Evolutionary conservation across 2,329 filamentous ascomycete species (phyloP).

Genomic region (Escovopsis sp.): DNA sequence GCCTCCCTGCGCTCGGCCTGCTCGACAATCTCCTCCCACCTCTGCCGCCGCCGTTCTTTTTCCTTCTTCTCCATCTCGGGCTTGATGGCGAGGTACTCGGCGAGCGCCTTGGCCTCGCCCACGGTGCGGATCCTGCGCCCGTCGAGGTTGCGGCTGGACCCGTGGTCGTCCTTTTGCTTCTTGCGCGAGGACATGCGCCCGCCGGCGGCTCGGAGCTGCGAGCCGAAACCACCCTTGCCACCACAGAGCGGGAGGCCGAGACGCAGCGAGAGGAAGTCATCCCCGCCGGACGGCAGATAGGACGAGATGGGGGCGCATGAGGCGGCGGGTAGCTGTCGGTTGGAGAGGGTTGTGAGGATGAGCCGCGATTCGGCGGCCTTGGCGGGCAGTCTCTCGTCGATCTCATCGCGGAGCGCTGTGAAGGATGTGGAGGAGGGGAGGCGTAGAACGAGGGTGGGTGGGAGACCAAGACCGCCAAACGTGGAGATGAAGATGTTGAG

Average conservation of each 20-base stretch:
- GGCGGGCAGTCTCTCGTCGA: slow-evolving; percentile 47
- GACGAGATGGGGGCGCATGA: slow-evolving; percentile 43
- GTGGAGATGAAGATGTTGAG: slow-evolving; percentile 77
- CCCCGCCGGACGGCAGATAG: slow-evolving; percentile 35
- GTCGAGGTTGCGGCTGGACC: slow-evolving; percentile 84
- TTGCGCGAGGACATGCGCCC: slow-evolving; percentile 96
- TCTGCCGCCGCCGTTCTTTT: slow-evolving; percentile 67
- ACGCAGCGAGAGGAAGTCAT: slow-evolving; percentile 61
- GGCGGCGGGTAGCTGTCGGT: slow-evolving; percentile 47
- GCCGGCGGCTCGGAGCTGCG: slow-evolving; percentile 87
- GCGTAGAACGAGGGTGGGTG: slow-evolving; percentile 68
- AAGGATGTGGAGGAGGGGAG: slow-evolving; percentile 50
- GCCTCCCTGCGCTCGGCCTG: slow-evolving; percentile 70
- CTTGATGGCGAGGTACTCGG: slow-evolving; percentile 88
- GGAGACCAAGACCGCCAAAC: slow-evolving; percentile 69
- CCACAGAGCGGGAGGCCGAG: slow-evolving; percentile 68
- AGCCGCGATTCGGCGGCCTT: slow-evolving; percentile 45
- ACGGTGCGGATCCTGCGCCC: slow-evolving; percentile 81
- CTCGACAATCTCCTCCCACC: slow-evolving; percentile 83
- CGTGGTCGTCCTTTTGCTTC: slow-evolving; percentile 76
- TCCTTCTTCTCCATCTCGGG: slow-evolving; percentile 95
- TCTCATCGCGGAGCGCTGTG: slow-evolving; percentile 47
- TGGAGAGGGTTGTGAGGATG: slow-evolving; percentile 69
- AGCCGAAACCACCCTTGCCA: slow-evolving; percentile 96
- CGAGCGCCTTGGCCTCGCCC: slow-evolving; percentile 86